These are phyloP conservation scores for Colletotrichum australisinense DNA, from an alignment of 2,329 filamentous ascomycete species.

Conservation along the genomic window DNA sequence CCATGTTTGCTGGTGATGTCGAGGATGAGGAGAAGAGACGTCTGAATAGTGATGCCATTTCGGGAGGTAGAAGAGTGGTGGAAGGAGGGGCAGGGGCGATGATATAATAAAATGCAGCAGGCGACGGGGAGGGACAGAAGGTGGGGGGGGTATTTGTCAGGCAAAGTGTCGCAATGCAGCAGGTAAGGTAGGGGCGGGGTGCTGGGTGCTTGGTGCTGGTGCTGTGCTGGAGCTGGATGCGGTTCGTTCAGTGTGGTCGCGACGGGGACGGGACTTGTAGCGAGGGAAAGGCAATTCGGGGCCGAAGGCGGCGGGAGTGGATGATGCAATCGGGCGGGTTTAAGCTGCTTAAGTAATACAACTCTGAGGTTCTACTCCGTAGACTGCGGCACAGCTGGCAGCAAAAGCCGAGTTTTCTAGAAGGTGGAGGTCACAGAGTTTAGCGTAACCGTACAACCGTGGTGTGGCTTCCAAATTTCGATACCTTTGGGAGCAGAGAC, in stretches of 20 bases:
- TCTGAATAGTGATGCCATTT: conserved; percentile 73
- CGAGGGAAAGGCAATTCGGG: conserved; percentile 1
- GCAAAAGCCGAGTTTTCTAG: not conserved
- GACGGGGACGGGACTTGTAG: not conserved
- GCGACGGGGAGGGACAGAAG: not conserved
- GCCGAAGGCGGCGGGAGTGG: not conserved
- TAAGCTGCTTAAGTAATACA: too few relatives aligned
- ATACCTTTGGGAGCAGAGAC: not conserved
- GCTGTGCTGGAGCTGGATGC: not conserved
- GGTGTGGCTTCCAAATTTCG: not conserved
- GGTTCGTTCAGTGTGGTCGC: not conserved
- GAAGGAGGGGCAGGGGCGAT: not conserved
- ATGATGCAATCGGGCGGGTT: conserved; percentile 33
- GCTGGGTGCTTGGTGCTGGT: not conserved
- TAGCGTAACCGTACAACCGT: not conserved
- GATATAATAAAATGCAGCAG: conserved; percentile 17
- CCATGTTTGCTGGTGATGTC: conserved; percentile 75
- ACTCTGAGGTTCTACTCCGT: not conserved
- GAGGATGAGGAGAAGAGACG: conserved; percentile 71
- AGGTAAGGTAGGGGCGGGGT: not conserved
- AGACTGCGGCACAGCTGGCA: not conserved
- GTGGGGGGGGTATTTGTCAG: conserved; percentile 14
- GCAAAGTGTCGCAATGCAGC: not conserved
- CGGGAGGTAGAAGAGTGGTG: not conserved
- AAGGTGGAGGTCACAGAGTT: not conserved